phyloP scores from a whole-genome alignment of 2,329 filamentous ascomycete genomes.

The Falciphora oryzae region DNA sequence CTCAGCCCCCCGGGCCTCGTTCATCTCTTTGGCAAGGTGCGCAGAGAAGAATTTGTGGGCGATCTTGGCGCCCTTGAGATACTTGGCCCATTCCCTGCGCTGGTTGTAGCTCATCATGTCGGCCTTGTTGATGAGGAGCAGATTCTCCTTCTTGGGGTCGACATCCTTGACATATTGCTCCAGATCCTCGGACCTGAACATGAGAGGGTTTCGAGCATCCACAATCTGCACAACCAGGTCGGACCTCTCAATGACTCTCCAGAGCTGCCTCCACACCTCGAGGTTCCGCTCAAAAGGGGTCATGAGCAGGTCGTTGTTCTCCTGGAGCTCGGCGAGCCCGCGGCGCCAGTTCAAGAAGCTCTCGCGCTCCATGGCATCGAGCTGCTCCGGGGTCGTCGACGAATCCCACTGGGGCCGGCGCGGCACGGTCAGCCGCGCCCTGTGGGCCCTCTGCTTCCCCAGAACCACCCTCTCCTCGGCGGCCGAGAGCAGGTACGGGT shows the following conservation, averaged over 20 bases:
- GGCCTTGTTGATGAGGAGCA: constrained; percentile 95
- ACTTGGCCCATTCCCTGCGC: constrained; percentile 75
- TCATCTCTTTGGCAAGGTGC: constrained; percentile 80
- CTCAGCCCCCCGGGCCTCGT: constrained; percentile 63
- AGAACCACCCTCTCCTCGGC: constrained; percentile 74
- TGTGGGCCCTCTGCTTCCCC: constrained; percentile 79
- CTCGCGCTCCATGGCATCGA: constrained; percentile 74
- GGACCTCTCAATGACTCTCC: constrained; percentile 95
- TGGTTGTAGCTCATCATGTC: constrained; percentile 96
- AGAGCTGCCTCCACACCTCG: constrained; percentile 96
- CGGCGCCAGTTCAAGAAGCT: constrained; percentile 83
- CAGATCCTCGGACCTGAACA: constrained; percentile 91
- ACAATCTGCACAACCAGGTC: constrained; percentile 98
- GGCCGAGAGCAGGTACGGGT: constrained; percentile 84
- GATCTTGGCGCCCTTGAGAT: constrained; percentile 75
- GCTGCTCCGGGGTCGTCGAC: constrained; percentile 72
- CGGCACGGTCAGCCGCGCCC: constrained; percentile 75
- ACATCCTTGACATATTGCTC: constrained; percentile 94
- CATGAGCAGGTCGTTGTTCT: constrained; percentile 91
- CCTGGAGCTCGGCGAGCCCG: constrained; percentile 85
- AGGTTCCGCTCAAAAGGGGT: constrained; percentile 96
- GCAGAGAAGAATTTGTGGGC: constrained; percentile 97
- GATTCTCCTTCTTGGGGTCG: constrained; percentile 78
- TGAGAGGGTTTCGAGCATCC: constrained; percentile 86
- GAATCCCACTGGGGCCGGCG: constrained; percentile 85